phyloP scores from a whole-genome alignment of 1,284 basidiomycete species.

The Cryptococcus wingfieldii region DNA sequence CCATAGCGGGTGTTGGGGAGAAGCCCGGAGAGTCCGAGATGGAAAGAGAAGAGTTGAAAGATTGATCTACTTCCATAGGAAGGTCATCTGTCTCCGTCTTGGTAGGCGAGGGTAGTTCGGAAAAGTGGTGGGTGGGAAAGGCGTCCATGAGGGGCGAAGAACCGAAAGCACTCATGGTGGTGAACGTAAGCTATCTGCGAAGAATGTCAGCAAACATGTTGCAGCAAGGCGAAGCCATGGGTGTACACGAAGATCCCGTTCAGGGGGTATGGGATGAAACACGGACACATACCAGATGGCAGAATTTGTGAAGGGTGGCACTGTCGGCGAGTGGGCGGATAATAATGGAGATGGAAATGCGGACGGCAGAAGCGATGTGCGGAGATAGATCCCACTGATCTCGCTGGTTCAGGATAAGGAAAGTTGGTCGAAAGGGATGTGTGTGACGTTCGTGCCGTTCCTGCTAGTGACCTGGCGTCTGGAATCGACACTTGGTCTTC shows the following conservation, averaged over 20 bases:
- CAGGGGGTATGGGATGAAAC: neutral
- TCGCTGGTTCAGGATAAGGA: neutral
- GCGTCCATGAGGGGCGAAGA: conserved; percentile 43
- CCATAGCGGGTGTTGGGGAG: conserved; percentile 20
- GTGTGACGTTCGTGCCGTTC: neutral
- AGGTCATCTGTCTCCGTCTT: conserved; percentile 39
- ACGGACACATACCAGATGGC: neutral
- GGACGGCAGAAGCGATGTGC: too few species aligned
- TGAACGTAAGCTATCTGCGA: neutral
- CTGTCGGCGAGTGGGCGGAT: neutral
- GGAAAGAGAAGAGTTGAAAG: conserved; percentile 48
- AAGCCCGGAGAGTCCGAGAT: conserved; percentile 27
- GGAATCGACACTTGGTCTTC: neutral
- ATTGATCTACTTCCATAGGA: conserved; percentile 46
- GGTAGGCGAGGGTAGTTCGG: conserved; percentile 41
- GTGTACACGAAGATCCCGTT: neutral
- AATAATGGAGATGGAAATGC: too few species aligned
- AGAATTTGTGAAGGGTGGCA: neutral
- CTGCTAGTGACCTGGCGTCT: too few species aligned
- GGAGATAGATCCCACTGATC: too few species aligned
- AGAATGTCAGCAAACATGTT: neutral
- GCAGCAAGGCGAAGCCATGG: neutral
- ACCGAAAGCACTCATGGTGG: conserved; percentile 36
- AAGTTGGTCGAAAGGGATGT: conserved; percentile 3
- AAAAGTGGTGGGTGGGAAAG: conserved; percentile 30